Percentiles rank a stretch among this genome's conserved stretches.
These are phyloP conservation scores for Agaricus sinodeliciosus DNA, from an alignment of 768 basidiomycete genomes.

Conservation along the genomic window DNA sequence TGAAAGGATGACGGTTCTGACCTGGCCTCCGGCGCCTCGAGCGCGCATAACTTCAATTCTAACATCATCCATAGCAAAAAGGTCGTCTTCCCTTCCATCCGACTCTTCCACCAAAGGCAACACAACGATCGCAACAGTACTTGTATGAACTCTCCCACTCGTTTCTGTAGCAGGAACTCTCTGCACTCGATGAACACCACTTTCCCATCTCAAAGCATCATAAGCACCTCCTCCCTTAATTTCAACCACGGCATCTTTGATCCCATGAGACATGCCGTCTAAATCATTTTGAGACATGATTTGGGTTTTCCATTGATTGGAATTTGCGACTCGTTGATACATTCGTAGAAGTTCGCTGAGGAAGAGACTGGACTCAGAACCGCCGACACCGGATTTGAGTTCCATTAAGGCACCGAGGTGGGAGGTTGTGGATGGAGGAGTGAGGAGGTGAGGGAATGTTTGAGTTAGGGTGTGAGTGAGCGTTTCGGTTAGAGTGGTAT, in stretches of 20 bases:
- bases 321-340: slow-evolving; percentile 65
- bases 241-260: slow-evolving; percentile 76
- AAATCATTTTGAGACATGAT: slow-evolving; percentile 53
- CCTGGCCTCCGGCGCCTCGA: slow-evolving; percentile 95
- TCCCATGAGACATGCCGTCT: slow-evolving; percentile 45
- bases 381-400: slow-evolving; percentile 89
- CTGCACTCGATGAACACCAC: slow-evolving; percentile 94
- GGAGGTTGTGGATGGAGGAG: slow-evolving; percentile 63
- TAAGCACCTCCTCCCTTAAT: slow-evolving; percentile 74
- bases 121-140: slow-evolving; percentile 83
- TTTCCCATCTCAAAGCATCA: slow-evolving; percentile 81
- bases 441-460: slow-evolving; percentile 65
- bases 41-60: slow-evolving; percentile 93
- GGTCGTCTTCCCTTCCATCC: slow-evolving; percentile 49
- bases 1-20: slow-evolving; percentile 21
- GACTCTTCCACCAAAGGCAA: slow-evolving; percentile 72
- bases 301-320: slow-evolving; percentile 51
- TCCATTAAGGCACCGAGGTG: slow-evolving; percentile 78
- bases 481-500: slow-evolving; percentile 33
- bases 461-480: slow-evolving; percentile 28
- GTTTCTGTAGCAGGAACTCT: slow-evolving; percentile 88
- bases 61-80: slow-evolving; percentile 81
- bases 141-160: slow-evolving; percentile 85
- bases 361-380: slow-evolving; percentile 83
- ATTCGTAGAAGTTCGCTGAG: slow-evolving; percentile 71